Evolutionary conservation across 148 eudicot species (phyloP).

Genomic region (Suaeda aralocaspica): DNA sequence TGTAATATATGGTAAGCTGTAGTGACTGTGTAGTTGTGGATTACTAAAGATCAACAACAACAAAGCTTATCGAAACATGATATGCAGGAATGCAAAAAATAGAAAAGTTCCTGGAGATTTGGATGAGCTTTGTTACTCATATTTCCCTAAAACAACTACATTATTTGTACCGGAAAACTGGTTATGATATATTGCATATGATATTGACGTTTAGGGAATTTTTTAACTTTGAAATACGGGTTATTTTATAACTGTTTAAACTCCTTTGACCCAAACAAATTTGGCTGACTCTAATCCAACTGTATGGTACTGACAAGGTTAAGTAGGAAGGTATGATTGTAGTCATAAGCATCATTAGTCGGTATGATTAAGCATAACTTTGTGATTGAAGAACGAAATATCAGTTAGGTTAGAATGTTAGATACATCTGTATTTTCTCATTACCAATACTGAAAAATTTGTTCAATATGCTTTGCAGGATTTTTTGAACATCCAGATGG

Average conservation of each 20-base stretch:
- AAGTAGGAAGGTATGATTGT: not conserved
- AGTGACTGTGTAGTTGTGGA: too few species aligned
- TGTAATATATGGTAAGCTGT: too few species aligned
- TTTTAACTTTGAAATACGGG: not conserved
- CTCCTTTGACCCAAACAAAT: too few species aligned
- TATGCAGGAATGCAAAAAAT: too few species aligned
- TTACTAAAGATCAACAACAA: too few species aligned
- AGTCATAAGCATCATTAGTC: not conserved
- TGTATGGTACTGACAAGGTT: not conserved
- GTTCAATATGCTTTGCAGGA: slow-evolving; percentile 5
- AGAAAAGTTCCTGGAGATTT: too few species aligned
- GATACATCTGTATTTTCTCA: not conserved
- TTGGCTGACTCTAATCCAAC: not conserved
- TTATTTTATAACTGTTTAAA: not conserved
- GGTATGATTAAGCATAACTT: not conserved
- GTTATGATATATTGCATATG: too few species aligned
- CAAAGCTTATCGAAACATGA: too few species aligned
- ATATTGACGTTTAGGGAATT: too few species aligned
- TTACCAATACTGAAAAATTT: not conserved
- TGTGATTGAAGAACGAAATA: not conserved
- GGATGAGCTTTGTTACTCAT: too few species aligned
- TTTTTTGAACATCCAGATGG: slow-evolving; percentile 32
- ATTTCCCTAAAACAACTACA: too few species aligned
- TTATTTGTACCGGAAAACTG: too few species aligned
- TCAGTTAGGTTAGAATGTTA: not conserved